A percentile compares a stretch with the other conserved stretches of the same genome.
These are phyloP conservation scores for Meyerozyma sp. DNA, from an alignment of 1,139 yeast species.

Conservation along the genomic window DNA sequence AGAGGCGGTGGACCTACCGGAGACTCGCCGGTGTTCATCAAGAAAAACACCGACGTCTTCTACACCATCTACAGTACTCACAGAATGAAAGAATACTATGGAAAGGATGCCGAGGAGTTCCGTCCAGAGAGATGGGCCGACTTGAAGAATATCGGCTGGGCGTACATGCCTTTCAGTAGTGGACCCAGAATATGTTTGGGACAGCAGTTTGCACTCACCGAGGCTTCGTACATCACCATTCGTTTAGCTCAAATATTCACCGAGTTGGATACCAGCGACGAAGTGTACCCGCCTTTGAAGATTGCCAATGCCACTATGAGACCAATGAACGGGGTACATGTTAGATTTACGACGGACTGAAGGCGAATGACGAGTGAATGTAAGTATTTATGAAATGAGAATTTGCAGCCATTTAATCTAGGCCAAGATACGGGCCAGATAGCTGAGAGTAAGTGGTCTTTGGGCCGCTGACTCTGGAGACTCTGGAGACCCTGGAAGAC, in stretches of 20 bases:
- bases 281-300: not conserved
- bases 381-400: not conserved
- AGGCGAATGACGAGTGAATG: not conserved
- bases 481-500: too few relatives aligned
- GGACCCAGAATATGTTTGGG: conserved; percentile 43
- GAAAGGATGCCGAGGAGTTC: conserved; percentile 10
- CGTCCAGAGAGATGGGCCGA: conserved; percentile 13
- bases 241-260: not conserved
- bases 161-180: conserved; percentile 40
- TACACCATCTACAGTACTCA: conserved; percentile 10
- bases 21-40: conserved; percentile 8
- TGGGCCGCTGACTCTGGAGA: too few relatives aligned
- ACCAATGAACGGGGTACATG: conserved; percentile 1
- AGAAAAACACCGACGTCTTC: conserved; percentile 9
- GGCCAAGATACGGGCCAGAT: too few relatives aligned
- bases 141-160: conserved; percentile 26
- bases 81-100: conserved; percentile 7
- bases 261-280: not conserved
- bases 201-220: conserved; percentile 43
- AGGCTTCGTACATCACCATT: conserved; percentile 27
- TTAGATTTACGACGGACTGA: conserved; percentile 1
- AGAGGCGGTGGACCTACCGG: conserved; percentile 11
- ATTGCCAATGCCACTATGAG: conserved; percentile 1
- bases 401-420: too few relatives aligned
- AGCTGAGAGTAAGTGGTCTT: too few relatives aligned